Evolutionary conservation across 805 yeast genomes (phyloP), one percentile per base, ranked within the genome.

Genomic region (Yamadazyma kitorensis): DNA sequence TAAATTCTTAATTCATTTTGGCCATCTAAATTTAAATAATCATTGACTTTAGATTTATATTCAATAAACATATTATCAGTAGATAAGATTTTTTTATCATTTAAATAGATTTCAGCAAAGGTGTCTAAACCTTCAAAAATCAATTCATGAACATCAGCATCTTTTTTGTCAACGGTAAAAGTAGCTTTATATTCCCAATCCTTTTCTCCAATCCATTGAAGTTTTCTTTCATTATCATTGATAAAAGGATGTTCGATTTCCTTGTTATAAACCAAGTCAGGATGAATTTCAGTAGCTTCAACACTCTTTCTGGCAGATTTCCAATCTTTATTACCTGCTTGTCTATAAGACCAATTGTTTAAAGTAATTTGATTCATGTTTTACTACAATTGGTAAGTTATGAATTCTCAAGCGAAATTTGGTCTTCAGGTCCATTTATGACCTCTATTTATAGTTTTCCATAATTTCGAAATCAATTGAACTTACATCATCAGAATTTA

Each of bases 121-220:
- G 68, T 70, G 40, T 70, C 75, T 17, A 70, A 50, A 5, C 75
- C 76, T 29, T 64, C 65, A 35, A 67, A 65, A 5, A 57, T 52
- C 24, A 70, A 45, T 23, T 50, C 50, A 20, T 52, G 50, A n/a
- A 47, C 19, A 5, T 10, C 13, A 15, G 34, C 34, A 3, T n/a
- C 7, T 17, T 24, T 30, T 17, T 33, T 6, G 3, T 15, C 16
- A 20, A 27, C 33, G 6, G 18, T 29, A 24, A 56, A 54, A 6
- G 9, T 31, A 4, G 57, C 33, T 30, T 44, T 39, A 46, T 73
- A 74, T 41, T 69, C 75, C 78, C 78, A 74, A 29, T 61, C 70
- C 12, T 40, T 43, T 28, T 65, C 63, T 3, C 69, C 73, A 3
- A 73, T 69, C 78, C 78, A 74, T 49, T 71, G 77, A 5, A 69